Evolutionary conservation across 495 filamentous ascomycete genomes (phyloP), one percentile per base, ranked within the genome.

Genomic region (Coniosporium apollinis): DNA sequence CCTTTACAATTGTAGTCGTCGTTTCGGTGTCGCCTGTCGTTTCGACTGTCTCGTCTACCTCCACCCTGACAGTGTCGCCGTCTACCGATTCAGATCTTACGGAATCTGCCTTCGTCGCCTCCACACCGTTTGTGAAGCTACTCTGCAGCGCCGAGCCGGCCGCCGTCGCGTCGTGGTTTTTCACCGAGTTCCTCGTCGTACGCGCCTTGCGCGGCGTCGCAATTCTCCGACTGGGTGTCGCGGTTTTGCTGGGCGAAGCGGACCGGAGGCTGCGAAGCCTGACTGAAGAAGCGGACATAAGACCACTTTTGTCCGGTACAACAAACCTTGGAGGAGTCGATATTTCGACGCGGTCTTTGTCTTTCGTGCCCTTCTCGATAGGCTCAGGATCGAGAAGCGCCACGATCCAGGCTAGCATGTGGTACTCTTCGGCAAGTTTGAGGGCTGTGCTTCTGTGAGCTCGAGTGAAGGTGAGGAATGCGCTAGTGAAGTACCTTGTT

Each of bases 371-470:
- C 37, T 61, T 70, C 36, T 67, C 60, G 13, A 71, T 76, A 11
- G 83, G 71, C 36, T 76, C 61, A 19, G 83, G 74, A 47, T 94
- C 86, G 30, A 97, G 66, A 21, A 97, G 68, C 7, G 89, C 89
- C 30, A 66, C 68, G 38, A 97, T 83, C 91, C 91, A 97, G 24
- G 78, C 69, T 26, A 68, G 59, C 57, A 96, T 83, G 36, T 66
- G 59, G 48, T 83, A 83, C 46, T 94, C 87, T 34, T 78, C 76
- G 33, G 89, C 79, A 13, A 97, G 69, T 40, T 70, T 64, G 36
- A 96, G 68, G 14, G 89, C 91, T 82, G 46, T 38, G 13, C 14
- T 32, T 22, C 25, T n/a, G 11, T 29, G 38, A 34, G 22, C 9
- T 2, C 24, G 24, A 8, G 24, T 20, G 14, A n/a, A 9, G 10